Percentiles rank a stretch among this genome's conserved stretches.
Conservation (phyloP, 345 rosid species). For the Boechera divaricarpa region DNA sequence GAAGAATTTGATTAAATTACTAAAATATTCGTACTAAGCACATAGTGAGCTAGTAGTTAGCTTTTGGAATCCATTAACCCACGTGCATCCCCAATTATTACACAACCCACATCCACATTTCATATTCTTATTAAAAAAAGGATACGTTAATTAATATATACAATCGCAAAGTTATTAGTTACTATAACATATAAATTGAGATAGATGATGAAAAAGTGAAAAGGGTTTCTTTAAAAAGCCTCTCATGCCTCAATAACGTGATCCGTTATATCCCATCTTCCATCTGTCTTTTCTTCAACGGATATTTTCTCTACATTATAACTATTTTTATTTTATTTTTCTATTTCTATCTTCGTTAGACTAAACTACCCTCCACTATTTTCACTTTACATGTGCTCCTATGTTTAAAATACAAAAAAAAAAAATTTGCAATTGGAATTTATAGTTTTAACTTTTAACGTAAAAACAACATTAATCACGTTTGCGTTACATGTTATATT, state of each 20-base stretch:
- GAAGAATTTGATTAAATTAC: background rate
- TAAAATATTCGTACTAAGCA: slow-evolving; percentile 17
- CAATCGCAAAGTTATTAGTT: slow-evolving; percentile 35
- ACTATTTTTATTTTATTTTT: background rate
- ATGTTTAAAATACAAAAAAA: background rate
- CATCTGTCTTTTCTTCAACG: slow-evolving; percentile 53
- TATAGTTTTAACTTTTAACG: background rate
- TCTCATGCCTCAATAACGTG: slow-evolving; percentile 61
- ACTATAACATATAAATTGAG: slow-evolving; percentile 33
- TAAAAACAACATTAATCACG: background rate
- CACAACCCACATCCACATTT: slow-evolving; percentile 47
- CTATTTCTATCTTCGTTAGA: background rate
- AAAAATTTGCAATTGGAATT: background rate
- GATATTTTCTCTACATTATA: slow-evolving; percentile 40
- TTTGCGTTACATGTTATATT: background rate
- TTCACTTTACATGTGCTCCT: background rate
- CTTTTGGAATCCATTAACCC: slow-evolving; percentile 41
- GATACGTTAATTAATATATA: slow-evolving; percentile 11
- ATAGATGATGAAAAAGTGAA: slow-evolving; percentile 32
- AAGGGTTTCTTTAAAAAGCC: slow-evolving; percentile 33
- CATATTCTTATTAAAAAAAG: slow-evolving; percentile 33
- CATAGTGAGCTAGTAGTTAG: slow-evolving; percentile 20
- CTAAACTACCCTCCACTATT: slow-evolving; percentile 13
- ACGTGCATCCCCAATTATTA: slow-evolving; percentile 73
- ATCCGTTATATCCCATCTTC: slow-evolving; percentile 62